phyloP scores from a whole-genome alignment of 73 alveolate species.

The Paramecium sonneborni region DNA sequence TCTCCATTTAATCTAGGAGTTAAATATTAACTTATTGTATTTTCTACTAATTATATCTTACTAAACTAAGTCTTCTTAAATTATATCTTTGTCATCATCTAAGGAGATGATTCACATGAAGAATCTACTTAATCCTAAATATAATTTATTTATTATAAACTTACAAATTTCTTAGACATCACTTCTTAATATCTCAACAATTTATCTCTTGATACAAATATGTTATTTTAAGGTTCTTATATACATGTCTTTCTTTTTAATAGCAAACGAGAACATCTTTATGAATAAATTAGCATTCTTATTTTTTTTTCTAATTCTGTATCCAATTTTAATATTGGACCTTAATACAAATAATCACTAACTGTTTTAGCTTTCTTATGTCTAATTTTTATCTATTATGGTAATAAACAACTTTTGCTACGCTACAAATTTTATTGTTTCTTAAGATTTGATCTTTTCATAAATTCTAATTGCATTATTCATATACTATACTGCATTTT shows the following conservation, averaged over 20 bases:
- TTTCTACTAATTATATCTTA: neutral
- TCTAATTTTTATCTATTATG: neutral
- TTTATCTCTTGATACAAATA: neutral
- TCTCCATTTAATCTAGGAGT: neutral
- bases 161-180: neutral
- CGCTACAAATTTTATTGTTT: neutral
- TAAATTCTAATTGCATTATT: neutral
- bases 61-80: neutral
- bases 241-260: neutral
- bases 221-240: neutral
- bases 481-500: slow-evolving; percentile 10
- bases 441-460: neutral
- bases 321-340: neutral
- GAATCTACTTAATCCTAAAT: neutral
- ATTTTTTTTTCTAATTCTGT: neutral
- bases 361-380: slow-evolving; percentile 9
- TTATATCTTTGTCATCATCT: neutral
- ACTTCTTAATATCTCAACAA: neutral
- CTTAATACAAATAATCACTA: neutral
- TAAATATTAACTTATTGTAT: neutral
- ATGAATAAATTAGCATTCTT: neutral
- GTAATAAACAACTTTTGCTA: neutral
- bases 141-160: neutral
- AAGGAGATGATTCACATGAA: neutral
- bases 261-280: neutral